A percentile compares a stretch with the other conserved stretches of the same genome.
These are phyloP conservation scores for Hyphochytrium catenoides DNA, from an alignment of 352 stramenopile species.

Conservation along the genomic window DNA sequence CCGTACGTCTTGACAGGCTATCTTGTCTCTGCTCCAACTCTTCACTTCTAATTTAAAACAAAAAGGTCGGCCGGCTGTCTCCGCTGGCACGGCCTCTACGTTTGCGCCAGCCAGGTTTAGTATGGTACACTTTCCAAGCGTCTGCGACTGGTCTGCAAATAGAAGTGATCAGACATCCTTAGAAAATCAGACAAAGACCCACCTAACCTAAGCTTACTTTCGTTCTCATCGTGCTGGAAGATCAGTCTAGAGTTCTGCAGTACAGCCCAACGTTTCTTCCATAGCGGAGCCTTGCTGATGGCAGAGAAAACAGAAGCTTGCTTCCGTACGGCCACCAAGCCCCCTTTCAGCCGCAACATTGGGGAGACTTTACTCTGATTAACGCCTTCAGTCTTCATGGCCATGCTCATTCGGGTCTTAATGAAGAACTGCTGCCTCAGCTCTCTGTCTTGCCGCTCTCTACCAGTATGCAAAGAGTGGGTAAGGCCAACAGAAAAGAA, in stretches of 20 bases:
- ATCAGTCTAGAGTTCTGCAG: slow-evolving; percentile 31
- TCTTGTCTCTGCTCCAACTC: slow-evolving; percentile 37
- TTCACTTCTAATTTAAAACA: slow-evolving; percentile 59
- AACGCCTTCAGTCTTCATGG: too few species aligned
- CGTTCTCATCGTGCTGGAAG: slow-evolving; percentile 36
- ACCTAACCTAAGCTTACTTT: too few species aligned
- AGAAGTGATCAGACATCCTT: neutral
- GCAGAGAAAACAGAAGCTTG: slow-evolving; percentile 42
- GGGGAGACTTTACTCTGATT: too few species aligned
- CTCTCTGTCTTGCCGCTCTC: too few species aligned
- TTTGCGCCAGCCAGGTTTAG: slow-evolving; percentile 42
- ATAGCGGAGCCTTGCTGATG: slow-evolving; percentile 22
- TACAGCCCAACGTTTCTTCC: slow-evolving; percentile 55
- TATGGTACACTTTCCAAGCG: slow-evolving; percentile 20
- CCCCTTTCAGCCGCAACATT: slow-evolving; percentile 33
- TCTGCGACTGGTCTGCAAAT: slow-evolving; percentile 6
- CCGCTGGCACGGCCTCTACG: slow-evolving; percentile 34
- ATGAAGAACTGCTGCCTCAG: too few species aligned
- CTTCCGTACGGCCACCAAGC: slow-evolving; percentile 46
- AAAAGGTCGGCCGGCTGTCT: slow-evolving; percentile 37
- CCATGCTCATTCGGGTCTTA: too few species aligned
- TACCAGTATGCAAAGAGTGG: too few species aligned
- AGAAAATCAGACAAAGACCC: too few species aligned
- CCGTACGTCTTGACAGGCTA: slow-evolving; percentile 26
- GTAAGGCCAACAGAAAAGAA: too few species aligned